Conservation (phyloP, 140 eudicot species). For the Cichorium intybus region DNA sequence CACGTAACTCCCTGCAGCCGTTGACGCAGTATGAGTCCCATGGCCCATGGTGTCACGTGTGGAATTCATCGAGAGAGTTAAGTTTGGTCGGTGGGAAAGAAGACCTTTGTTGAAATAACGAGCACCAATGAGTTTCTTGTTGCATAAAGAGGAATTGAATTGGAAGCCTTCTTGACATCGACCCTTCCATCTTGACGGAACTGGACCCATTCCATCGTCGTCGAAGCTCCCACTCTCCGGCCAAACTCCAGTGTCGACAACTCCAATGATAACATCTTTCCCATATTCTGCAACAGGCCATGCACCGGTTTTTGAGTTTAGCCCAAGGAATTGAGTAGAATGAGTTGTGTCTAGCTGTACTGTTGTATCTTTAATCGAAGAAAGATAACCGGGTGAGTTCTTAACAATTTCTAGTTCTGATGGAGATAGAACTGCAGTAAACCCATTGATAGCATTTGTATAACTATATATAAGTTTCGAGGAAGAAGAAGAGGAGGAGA, state of each 20-base stretch:
- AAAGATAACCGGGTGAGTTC: slow-evolving; percentile 52
- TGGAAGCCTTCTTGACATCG: slow-evolving; percentile 56
- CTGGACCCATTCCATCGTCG: slow-evolving; percentile 53
- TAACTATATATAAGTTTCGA: slow-evolving; percentile 58
- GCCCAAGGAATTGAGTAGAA: slow-evolving; percentile 66
- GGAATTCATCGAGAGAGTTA: slow-evolving; percentile 58
- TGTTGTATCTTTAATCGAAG: slow-evolving; percentile 33
- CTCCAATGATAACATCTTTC: slow-evolving; percentile 62
- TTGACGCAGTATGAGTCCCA: slow-evolving; percentile 83
- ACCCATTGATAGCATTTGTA: slow-evolving; percentile 66
- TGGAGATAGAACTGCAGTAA: slow-evolving; percentile 62
- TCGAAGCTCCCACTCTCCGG: slow-evolving; percentile 69
- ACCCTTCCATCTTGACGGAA: slow-evolving; percentile 75
- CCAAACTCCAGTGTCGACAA: slow-evolving; percentile 79
- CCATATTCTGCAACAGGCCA: slow-evolving; percentile 60
- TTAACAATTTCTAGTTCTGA: slow-evolving; percentile 51
- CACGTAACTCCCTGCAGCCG: slow-evolving; percentile 63
- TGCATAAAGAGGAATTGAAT: slow-evolving; percentile 63
- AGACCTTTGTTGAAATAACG: slow-evolving; percentile 75
- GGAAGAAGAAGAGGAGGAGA: slow-evolving; percentile 2
- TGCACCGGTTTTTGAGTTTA: slow-evolving; percentile 47
- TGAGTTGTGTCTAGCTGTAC: slow-evolving; percentile 65
- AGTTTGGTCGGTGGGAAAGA: slow-evolving; percentile 29
- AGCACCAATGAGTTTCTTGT: slow-evolving; percentile 77
- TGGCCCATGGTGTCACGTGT: slow-evolving; percentile 74